These are phyloP conservation scores for Solanum dulcamara DNA, from an alignment of 257 asterid species.

Conservation along the genomic window DNA sequence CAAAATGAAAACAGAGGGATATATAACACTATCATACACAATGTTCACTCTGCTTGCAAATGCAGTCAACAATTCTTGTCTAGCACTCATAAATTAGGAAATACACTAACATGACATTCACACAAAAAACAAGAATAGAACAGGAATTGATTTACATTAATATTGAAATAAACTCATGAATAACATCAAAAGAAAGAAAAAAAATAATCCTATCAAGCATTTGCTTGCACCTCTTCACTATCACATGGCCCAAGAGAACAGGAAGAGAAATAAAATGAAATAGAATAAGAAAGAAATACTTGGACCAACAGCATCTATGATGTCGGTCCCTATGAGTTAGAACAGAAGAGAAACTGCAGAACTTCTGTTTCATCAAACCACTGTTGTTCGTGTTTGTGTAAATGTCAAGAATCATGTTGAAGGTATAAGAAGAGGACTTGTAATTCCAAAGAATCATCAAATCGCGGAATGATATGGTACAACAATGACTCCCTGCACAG, in stretches of 20 bases:
- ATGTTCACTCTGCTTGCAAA: background rate
- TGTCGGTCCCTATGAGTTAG: background rate
- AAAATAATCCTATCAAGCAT: background rate
- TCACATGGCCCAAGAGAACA: background rate
- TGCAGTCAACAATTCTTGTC: background rate
- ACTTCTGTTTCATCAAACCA: background rate
- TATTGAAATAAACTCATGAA: background rate
- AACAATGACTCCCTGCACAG: background rate
- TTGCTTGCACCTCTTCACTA: background rate
- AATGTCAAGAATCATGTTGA: slow-evolving; percentile 7
- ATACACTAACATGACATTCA: background rate
- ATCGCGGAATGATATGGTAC: background rate
- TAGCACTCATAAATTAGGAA: background rate
- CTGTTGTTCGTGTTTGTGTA: background rate
- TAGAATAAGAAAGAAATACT: background rate
- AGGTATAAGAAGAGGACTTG: background rate
- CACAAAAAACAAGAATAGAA: background rate
- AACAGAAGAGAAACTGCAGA: background rate
- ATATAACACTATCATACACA: background rate
- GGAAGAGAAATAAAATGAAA: background rate
- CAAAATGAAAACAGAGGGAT: background rate
- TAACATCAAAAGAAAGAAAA: background rate
- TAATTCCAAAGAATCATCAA: slow-evolving; percentile 16
- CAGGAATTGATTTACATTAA: background rate
- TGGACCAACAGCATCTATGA: background rate